Percentiles rank a stretch among this genome's conserved stretches.
phyloP scores from a whole-genome alignment of 78 protist species.

The Polysphondylium violaceum region DNA sequence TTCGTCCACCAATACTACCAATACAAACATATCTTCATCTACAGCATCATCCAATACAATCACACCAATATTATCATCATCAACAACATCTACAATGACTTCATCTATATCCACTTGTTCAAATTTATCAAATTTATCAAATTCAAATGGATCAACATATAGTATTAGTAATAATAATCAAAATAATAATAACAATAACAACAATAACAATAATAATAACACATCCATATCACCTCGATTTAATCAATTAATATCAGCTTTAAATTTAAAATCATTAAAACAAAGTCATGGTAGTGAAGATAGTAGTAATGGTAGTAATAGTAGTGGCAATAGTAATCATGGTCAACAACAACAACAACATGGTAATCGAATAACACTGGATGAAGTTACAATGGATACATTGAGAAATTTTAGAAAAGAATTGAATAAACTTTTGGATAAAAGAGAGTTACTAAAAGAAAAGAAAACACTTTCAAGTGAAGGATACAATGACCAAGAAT shows the following conservation, averaged over 20 bases:
- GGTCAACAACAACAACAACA: slow-evolving; percentile 1
- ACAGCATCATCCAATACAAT: slow-evolving; percentile 9
- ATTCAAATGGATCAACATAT: too few species aligned
- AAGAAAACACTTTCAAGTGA: slow-evolving; percentile 1
- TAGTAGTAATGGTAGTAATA: too few species aligned
- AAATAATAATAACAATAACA: too few species aligned
- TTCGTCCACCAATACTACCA: not conserved
- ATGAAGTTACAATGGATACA: not conserved
- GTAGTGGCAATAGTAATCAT: not conserved
- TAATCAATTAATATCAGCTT: too few species aligned
- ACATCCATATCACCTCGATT: too few species aligned
- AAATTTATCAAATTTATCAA: not conserved
- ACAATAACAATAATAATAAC: too few species aligned
- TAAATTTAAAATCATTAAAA: too few species aligned
- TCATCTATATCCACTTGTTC: not conserved
- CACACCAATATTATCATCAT: not conserved
- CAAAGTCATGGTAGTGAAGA: too few species aligned
- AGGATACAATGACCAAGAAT: slow-evolving; percentile 3
- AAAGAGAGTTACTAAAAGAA: not conserved
- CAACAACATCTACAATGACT: slow-evolving; percentile 5
- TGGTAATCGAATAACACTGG: not conserved
- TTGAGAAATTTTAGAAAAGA: slow-evolving; percentile 14
- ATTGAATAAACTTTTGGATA: slow-evolving; percentile 7
- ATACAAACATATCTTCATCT: not conserved
- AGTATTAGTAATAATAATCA: too few species aligned